Base-by-base conservation (phyloP, 768 basidiomycete genomes). In the Pisolithus microcarpus region DNA sequence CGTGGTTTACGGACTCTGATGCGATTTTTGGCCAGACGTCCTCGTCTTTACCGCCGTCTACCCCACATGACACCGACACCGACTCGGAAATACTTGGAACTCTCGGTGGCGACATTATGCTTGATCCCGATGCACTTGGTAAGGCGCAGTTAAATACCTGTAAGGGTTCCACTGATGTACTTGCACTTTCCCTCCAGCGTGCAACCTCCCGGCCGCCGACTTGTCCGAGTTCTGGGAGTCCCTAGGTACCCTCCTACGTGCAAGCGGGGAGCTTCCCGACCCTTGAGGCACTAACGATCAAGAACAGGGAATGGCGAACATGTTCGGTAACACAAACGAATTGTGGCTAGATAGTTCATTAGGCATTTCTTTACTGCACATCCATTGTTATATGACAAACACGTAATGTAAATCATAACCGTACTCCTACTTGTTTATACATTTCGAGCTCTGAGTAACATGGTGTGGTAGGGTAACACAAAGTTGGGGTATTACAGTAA, bases 141-240 rank as follows among this genome's bases (percentile, higher is more conserved):
- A 44, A 28, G 31, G 53, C 50, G n/a, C 55, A 61, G 69, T 49
- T 48, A 45, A 38, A 49, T 16, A 44, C 28, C 24, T 3, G 43
- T 16, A 26, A 28, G 5, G 15, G n/a, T 44, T 5, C 43, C n/a
- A 26, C 43, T 16, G 28, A 28, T 44, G 7, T 7, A 4, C n/a
- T 21, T 18, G 15, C 38, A 8, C 39, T 18, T 40, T 40, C 15
- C 13, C 8, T 11, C 6, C 43, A 26, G 43, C 6, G 26, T 16
- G 24, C 16, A 44, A 26, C 28, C 43, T 44, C n/a, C 43, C 43
- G 6, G 70, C 73, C 38, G 66, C 76, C 49, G 77, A 81, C 59
- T 75, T 80, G 36, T 66, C 72, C 5, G 76, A 79, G 57, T 78
- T 84, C 56, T 82, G 79, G 81, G 74, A 75, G 56, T 71, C 76